Base-by-base conservation (phyloP, 2,329 filamentous ascomycete species). In the Penicillium polonicum region DNA sequence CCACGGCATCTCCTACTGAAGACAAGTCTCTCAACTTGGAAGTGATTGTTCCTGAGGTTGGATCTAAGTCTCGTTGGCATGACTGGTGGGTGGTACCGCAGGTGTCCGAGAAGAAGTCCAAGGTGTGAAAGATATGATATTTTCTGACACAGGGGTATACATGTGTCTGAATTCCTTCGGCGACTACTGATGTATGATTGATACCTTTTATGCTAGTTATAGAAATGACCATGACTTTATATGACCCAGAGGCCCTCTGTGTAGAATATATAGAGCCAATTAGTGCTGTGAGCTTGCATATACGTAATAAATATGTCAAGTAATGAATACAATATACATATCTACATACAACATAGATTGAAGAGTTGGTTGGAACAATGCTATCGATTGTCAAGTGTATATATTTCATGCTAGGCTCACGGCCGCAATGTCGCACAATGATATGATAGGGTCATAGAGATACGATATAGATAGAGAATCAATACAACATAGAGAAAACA, bases 21-120 rank as follows among this genome's bases (percentile, higher is more conserved):
- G 29, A 19, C 19, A 35, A 61, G 1, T n/a, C 55, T n/a, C 50
- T 72, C 25, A 68, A 68, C 35, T 55, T 78, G 33, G 64, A 62
- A 13, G 75, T 78, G 29, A 65, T 65, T 46, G 72, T 78, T 39
- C 74, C 76, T 3, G 71, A 72, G 38, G 60, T 69, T 27, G 76
- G 76, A 3, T 71, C 70, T 2, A 76, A 76, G 55, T 64, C 64
- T n/a, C 73, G 74, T 36, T 79, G 75, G 73, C 77, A 79, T 69
- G 71, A 76, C 62, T 77, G 74, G 72, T 79, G 77, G 77, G 68
- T 68, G 42, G 77, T 79, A 15, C 77, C 77, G 12, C 73, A 75
- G 57, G 65, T 79, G n/a, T 65, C 61, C 5, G 55, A 66, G 58
- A 59, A 59, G 56, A 61, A 64, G 46, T 15, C 42, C 5, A 36